These are phyloP conservation scores for Mycena filopes DNA, from an alignment of 768 basidiomycete genomes.

Conservation along the genomic window DNA sequence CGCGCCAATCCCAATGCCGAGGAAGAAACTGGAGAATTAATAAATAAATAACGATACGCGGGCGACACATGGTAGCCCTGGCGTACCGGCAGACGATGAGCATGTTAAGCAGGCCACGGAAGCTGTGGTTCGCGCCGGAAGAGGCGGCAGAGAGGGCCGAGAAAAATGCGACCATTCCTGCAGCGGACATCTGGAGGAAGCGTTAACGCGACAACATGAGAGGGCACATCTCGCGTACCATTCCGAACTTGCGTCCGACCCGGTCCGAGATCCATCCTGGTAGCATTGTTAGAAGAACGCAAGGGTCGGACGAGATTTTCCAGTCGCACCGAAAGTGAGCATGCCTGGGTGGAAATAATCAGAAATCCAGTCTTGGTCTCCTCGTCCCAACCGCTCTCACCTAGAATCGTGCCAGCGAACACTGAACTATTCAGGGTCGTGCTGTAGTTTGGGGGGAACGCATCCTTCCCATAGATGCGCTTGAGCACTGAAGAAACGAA, in stretches of 20 bases:
- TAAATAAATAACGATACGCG: not conserved
- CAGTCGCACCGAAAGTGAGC: constrained; percentile 70
- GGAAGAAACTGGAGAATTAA: constrained; percentile 68
- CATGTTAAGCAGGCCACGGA: constrained; percentile 80
- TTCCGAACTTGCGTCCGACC: constrained; percentile 87
- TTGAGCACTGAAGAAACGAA: constrained; percentile 63
- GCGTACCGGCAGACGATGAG: constrained; percentile 79
- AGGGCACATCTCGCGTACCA: constrained; percentile 60
- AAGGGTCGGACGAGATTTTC: constrained; percentile 18
- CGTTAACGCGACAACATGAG: not conserved
- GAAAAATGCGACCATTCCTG: constrained; percentile 87
- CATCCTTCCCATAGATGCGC: constrained; percentile 72
- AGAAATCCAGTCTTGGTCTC: too few species aligned
- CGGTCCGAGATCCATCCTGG: constrained; percentile 83
- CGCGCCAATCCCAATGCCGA: constrained; percentile 90
- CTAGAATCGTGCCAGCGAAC: constrained; percentile 86
- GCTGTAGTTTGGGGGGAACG: constrained; percentile 67
- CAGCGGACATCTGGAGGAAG: constrained; percentile 74
- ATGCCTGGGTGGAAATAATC: too few species aligned
- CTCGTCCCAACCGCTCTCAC: too few species aligned
- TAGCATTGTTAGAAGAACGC: not conserved
- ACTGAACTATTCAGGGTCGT: constrained; percentile 72
- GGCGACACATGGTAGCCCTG: not conserved
- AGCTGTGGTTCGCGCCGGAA: constrained; percentile 76
- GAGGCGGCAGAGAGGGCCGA: constrained; percentile 86